Base-by-base conservation (phyloP, 1,139 yeast species). In the Taphrina communis region DNA sequence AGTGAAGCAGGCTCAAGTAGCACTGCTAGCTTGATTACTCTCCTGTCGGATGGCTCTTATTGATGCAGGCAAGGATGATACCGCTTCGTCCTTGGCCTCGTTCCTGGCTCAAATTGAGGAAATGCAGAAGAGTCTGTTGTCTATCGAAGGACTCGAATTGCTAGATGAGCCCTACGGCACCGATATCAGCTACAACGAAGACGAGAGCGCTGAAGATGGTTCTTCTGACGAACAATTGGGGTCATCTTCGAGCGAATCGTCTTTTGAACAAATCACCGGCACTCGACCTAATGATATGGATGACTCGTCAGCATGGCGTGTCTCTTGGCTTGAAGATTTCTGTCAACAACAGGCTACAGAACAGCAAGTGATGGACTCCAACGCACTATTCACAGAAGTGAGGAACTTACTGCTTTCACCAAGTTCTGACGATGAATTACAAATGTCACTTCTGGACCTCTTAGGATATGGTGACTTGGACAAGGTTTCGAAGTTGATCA, bases 381-480 rank as follows among this genome's bases (percentile, higher is more conserved):
- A 38, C 7, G 41, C 17, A 11, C 51, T 68, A 6, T 65, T 38
- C 57, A 35, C 57, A 12, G 44, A 56, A 25, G 36, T 65, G 8
- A 21, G 59, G 19, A 50, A 44, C 5, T 41, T 56, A 11, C 58
- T 68, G 12, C 31, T 21, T 6, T 57, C 68, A 2, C 44, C 35
- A 8, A 38, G 21, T 14, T 17, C 55, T 11, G 91, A 87, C 68
- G 89, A 86, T 65, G 89, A 86, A 62, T 77, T 88, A 12, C 94
- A 89, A 74, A 85, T 88, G 7, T 77, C 83, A 0, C 78, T 94
- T 50, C 87, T 90, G 72, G 97, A 92, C 75, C 82, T 90, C 9
- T 78, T 94, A 4, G 98, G 99, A 0, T 89, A 87, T 74, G 97
- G 91, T 48, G 89, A 91, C 75, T 83, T 94, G 71, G 97, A 91